Conservation (phyloP, 306 rosid genomes). For the Trifolium dubium region DNA sequence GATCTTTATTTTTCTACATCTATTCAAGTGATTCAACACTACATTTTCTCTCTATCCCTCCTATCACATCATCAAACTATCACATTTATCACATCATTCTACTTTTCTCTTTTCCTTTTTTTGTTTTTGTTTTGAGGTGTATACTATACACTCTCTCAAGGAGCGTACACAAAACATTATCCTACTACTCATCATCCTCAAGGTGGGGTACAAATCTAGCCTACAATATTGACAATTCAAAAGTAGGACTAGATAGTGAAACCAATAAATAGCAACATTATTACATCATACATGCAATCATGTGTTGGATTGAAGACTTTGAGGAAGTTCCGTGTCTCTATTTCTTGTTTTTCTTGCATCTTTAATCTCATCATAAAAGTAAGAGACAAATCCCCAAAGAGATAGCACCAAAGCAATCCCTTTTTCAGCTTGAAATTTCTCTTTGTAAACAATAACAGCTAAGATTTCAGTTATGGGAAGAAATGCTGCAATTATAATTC, state of each 20-base stretch:
- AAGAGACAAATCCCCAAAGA: constrained; percentile 84
- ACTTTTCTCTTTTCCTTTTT: too few species aligned
- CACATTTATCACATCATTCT: too few species aligned
- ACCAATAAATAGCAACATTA: background rate
- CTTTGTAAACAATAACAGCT: constrained; percentile 69
- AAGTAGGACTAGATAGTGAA: constrained; percentile 27
- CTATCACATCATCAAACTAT: too few species aligned
- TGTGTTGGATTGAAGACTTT: constrained; percentile 28
- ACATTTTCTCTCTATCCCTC: too few species aligned
- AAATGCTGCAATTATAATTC: constrained; percentile 56
- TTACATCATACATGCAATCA: constrained; percentile 30
- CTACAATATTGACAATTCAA: constrained; percentile 42
- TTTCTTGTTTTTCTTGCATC: constrained; percentile 37
- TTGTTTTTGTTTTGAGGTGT: too few species aligned
- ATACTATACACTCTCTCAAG: too few species aligned
- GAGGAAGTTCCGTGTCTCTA: constrained; percentile 37
- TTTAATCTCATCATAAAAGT: constrained; percentile 77
- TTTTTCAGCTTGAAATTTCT: constrained; percentile 70
- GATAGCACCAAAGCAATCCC: constrained; percentile 74
- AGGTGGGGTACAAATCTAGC: constrained; percentile 26
- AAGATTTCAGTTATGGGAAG: constrained; percentile 66
- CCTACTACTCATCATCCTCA: background rate
- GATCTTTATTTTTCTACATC: too few species aligned
- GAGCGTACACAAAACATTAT: too few species aligned
- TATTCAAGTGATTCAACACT: too few species aligned